Evolutionary conservation across 1,284 basidiomycete species (phyloP), one percentile per base, ranked within the genome.

Genomic region (Wallemia ichthyophaga): DNA sequence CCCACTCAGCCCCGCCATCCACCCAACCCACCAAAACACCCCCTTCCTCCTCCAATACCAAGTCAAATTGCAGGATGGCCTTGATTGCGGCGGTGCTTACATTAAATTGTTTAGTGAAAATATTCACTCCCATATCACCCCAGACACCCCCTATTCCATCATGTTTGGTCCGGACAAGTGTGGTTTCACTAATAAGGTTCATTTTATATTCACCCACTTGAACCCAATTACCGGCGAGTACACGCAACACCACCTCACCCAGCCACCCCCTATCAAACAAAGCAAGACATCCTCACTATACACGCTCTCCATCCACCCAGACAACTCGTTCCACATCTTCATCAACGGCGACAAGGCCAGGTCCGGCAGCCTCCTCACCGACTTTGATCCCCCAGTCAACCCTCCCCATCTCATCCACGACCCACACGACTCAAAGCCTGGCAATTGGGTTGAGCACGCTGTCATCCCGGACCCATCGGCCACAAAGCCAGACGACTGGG

Each of bases 31-130:
- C 63, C 9, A 48, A 13, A 24, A 56, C 7, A 79, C 94, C 73
- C 85, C 92, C 53, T 76, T 98, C 58, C 89, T 98, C 63, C 82
- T 98, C 21, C 91, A 96, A 71, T 99, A 99, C 70, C 94, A 99
- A 72, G 89, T 92, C 73, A 95, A 98, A 75, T 87, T 95, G 71
- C 92, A 99, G 75, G 92, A 96, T 73, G 92, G 92, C 61, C 86
- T 95, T 61, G 91, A 92, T 73, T 99, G 94, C 67, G 94, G 94
- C 72, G 94, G 94, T 73, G 94, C 94, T 48, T 99, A 99, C 74
- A 73, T 98, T 73, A 99, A 99, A 75, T 81, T 99, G 61, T 79
- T 99, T 59, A 72, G 71, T 53, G 75, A 74, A 63, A 64, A 62
- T 31, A 67, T 65, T 56, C 69, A 66, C 32, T 63, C 82, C 85